Percentiles rank a stretch among this genome's conserved stretches.
Evolutionary conservation across 495 filamentous ascomycete genomes (phyloP).

Genomic region (Penicillium parvum): DNA sequence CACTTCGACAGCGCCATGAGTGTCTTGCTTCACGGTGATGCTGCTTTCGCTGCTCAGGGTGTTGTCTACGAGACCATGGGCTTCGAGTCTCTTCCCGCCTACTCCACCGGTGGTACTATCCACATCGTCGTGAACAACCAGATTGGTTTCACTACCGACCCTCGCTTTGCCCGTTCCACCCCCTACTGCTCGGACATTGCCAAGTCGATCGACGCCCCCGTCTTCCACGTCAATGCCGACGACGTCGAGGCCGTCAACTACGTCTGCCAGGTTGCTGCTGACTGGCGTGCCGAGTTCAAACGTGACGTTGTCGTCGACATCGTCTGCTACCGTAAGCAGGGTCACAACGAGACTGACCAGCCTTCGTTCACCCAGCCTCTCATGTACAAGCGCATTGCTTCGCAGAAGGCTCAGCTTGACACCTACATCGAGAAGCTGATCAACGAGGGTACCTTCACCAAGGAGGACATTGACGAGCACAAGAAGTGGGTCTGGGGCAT

Average conservation of each 20-base stretch:
- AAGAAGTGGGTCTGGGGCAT: slow-evolving; percentile 99
- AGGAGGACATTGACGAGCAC: slow-evolving; percentile 97
- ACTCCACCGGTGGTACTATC: slow-evolving; percentile 95
- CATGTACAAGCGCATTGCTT: slow-evolving; percentile 96
- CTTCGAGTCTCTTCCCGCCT: slow-evolving; percentile 89
- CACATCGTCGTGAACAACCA: slow-evolving; percentile 99
- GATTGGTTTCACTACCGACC: slow-evolving; percentile 99
- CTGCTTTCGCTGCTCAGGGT: slow-evolving; percentile 93
- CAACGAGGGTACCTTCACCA: slow-evolving; percentile 86
- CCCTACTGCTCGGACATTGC: slow-evolving; percentile 99
- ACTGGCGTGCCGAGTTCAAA: slow-evolving; percentile 98
- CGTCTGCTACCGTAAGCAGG: slow-evolving; percentile 97
- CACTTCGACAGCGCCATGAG: slow-evolving; percentile 87
- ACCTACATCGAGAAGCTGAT: slow-evolving; percentile 86
- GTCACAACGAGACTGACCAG: slow-evolving; percentile 99
- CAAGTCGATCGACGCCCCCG: slow-evolving; percentile 95
- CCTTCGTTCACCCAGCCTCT: slow-evolving; percentile 98
- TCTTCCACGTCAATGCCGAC: slow-evolving; percentile 98
- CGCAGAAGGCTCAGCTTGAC: slow-evolving; percentile 74
- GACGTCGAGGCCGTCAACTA: slow-evolving; percentile 98
- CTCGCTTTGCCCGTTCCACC: slow-evolving; percentile 92
- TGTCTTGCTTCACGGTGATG: slow-evolving; percentile 92
- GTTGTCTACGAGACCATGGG: slow-evolving; percentile 98
- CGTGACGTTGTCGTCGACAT: slow-evolving; percentile 96
- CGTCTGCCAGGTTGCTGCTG: slow-evolving; percentile 91